A percentile compares a stretch with the other conserved stretches of the same genome.
Evolutionary conservation across 441 rosid genomes (phyloP).

Genomic region (Eruca vesicaria): DNA sequence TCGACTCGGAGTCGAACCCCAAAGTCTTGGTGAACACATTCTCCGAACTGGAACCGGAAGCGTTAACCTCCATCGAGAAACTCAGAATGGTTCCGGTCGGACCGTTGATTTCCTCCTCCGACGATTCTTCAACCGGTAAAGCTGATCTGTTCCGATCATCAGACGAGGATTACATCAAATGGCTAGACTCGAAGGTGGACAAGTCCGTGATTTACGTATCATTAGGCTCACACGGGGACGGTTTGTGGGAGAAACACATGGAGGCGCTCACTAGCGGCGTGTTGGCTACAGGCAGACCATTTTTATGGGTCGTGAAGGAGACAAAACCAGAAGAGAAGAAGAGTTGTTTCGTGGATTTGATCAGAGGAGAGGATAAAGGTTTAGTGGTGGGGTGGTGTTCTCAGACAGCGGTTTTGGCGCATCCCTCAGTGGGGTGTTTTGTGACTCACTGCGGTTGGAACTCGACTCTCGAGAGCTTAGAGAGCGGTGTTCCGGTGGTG

Average conservation of each 20-base stretch:
- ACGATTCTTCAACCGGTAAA: not conserved
- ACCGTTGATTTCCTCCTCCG: conserved; percentile 52
- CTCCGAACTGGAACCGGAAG: conserved; percentile 41
- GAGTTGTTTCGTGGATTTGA: conserved; percentile 18
- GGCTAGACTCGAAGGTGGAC: conserved; percentile 25
- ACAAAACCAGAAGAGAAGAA: conserved; percentile 8
- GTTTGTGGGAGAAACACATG: conserved; percentile 42
- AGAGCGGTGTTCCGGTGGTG: conserved; percentile 53
- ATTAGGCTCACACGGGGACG: conserved; percentile 45
- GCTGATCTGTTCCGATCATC: conserved; percentile 42
- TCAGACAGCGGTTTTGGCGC: conserved; percentile 55
- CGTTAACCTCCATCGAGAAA: conserved; percentile 35
- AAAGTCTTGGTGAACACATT: conserved; percentile 52
- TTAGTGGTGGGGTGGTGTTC: conserved; percentile 61
- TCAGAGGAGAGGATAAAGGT: conserved; percentile 44
- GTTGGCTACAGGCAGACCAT: conserved; percentile 35
- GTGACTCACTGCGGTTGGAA: conserved; percentile 78
- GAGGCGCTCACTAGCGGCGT: conserved; percentile 46
- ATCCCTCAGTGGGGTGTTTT: conserved; percentile 57
- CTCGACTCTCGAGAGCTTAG: conserved; percentile 53
- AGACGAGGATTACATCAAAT: conserved; percentile 27
- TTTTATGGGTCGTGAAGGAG: conserved; percentile 52
- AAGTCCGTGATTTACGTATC: conserved; percentile 37
- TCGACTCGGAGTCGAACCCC: conserved; percentile 37
- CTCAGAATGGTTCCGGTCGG: conserved; percentile 45